Base-by-base conservation (phyloP, 768 basidiomycete genomes). In the Omphalotus guepiniiformis region DNA sequence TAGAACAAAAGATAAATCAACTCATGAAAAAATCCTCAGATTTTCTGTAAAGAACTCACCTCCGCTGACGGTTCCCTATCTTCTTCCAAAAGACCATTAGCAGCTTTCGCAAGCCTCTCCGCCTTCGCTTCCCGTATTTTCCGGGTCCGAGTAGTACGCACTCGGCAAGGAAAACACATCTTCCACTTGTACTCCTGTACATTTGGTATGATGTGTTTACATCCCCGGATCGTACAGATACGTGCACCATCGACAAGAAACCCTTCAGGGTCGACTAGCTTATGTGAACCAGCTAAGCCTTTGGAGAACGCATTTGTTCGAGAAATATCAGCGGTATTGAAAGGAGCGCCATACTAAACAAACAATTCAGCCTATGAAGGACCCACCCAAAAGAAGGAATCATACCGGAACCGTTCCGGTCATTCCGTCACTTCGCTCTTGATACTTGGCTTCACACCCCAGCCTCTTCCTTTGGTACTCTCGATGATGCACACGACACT, bases 141-240 rank as follows among this genome's bases (percentile, higher is more conserved):
- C 6, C 9, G 18, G 23, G 18, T 42, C 16, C 28, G 42, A 21
- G 29, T 11, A 13, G 19, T 22, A 6, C 32, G 43, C 9, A 34
- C 9, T 9, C 32, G 43, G 36, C 43, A 44, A 3, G 32, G 43
- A 23, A 44, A 44, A 22, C 43, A 44, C 11, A 35, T 3, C 30
- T 44, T 35, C 22, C 26, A 34, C 32, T 30, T 36, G 21, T 44
- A 44, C 22, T 44, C 43, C 21, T 25, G 18, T 21, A 16, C 7
- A 18, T 35, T 22, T 21, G 43, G 43, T 35, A 44, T 35, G 32
- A 44, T 44, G 32, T 44, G 43, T 23, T 35, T 34, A 25, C 43
- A 44, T 7, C 32, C 32, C 3, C 12, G 13, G 11, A 34, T 23
- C 8, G 32, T 35, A 35, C 43, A 44, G 8, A 44, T 23, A 1